These are phyloP conservation scores for Serendipita indica DNA, from an alignment of 768 basidiomycete species.

Conservation along the genomic window DNA sequence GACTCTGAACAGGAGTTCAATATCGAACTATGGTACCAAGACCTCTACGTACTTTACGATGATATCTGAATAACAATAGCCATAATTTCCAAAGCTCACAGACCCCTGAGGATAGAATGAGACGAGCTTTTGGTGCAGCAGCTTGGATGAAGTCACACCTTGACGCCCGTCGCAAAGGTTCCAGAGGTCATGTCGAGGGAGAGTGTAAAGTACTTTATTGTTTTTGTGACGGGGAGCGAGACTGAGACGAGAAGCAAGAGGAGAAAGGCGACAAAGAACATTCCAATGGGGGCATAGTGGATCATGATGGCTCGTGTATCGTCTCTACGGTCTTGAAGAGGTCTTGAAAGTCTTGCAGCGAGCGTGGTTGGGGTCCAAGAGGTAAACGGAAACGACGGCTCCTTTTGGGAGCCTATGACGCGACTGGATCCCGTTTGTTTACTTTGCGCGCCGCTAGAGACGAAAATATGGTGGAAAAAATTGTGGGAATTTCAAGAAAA, in stretches of 20 bases:
- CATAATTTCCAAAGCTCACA: conserved; percentile 47
- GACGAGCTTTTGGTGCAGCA: not conserved
- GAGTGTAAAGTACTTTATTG: conserved; percentile 42
- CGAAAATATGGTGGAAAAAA: no score
- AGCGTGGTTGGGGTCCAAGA: no score
- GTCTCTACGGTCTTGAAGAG: no score
- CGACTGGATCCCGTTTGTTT: no score
- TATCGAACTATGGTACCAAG: conserved; percentile 12
- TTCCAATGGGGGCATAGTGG: not conserved
- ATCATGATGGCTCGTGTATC: no score
- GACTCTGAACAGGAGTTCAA: conserved; percentile 24
- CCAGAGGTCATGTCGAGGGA: conserved; percentile 24
- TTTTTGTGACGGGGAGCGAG: conserved; percentile 41
- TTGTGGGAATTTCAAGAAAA: no score
- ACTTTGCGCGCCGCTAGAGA: no score
- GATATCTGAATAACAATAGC: conserved; percentile 40
- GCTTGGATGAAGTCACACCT: not conserved
- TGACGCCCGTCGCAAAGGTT: conserved; percentile 25
- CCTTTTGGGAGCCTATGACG: no score
- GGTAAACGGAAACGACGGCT: no score
- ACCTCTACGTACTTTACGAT: conserved; percentile 29
- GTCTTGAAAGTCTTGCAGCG: no score
- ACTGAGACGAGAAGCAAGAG: conserved; percentile 48
- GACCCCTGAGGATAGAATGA: conserved; percentile 15
- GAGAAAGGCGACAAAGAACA: conserved; percentile 35